Percentiles rank a stretch among this genome's conserved stretches.
Evolutionary conservation across 495 filamentous ascomycete species (phyloP).

Genomic region (Hypoxylon perforatum): DNA sequence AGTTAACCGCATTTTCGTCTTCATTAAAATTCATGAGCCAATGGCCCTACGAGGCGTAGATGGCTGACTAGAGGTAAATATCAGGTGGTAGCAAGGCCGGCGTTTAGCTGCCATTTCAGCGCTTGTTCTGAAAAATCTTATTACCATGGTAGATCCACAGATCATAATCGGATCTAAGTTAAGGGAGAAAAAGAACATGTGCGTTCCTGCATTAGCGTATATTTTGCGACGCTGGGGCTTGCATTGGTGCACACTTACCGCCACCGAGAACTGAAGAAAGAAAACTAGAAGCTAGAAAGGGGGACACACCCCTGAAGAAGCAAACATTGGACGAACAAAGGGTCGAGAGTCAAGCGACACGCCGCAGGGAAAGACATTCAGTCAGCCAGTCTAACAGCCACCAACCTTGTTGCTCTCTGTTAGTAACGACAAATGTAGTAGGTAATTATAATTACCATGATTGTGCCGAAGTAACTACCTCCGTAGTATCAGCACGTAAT

Average conservation of each 20-base stretch:
- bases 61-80: conserved; percentile 3
- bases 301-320: conserved; percentile 26
- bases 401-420: too few species aligned
- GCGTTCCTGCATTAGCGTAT: conserved; percentile 43
- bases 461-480: too few species aligned
- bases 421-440: too few species aligned
- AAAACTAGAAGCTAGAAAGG: conserved; percentile 4
- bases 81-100: conserved; percentile 19
- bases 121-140: neutral
- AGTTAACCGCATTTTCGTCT: conserved; percentile 1
- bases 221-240: conserved; percentile 19
- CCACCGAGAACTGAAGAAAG: conserved; percentile 16
- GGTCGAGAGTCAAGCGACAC: conserved; percentile 16
- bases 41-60: conserved; percentile 3
- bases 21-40: conserved; percentile 11
- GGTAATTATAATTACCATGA: too few species aligned
- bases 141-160: neutral
- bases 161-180: neutral
- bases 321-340: conserved; percentile 33
- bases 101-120: conserved; percentile 26
- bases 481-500: too few species aligned
- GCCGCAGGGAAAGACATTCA: conserved; percentile 28
- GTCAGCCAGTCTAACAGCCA: too few species aligned
- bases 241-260: conserved; percentile 35
- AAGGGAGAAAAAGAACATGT: conserved; percentile 12